phyloP scores from a whole-genome alignment of 2,329 filamentous ascomycete genomes.

The Microdochium trichocladiopsis region DNA sequence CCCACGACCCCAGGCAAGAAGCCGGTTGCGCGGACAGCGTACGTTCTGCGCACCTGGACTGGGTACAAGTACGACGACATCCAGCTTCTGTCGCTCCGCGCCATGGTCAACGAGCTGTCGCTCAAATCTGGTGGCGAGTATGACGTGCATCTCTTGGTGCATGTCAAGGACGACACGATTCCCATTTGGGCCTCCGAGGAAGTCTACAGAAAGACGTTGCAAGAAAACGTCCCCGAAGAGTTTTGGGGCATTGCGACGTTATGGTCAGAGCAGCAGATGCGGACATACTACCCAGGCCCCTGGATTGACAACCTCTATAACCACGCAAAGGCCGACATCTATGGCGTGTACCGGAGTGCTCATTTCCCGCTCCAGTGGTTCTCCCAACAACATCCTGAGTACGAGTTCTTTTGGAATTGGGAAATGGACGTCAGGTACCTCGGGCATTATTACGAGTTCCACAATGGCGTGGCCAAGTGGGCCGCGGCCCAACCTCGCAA shows the following conservation, averaged over 20 bases:
- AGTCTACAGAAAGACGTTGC: slow-evolving; percentile 42
- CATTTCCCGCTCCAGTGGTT: slow-evolving; percentile 39
- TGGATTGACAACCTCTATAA: slow-evolving; percentile 45
- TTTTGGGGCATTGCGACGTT: slow-evolving; percentile 62
- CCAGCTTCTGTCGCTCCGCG: slow-evolving; percentile 57
- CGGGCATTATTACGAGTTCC: slow-evolving; percentile 46
- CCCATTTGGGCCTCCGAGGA: slow-evolving; percentile 20
- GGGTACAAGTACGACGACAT: slow-evolving; percentile 58
- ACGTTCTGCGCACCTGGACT: slow-evolving; percentile 60
- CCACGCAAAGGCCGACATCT: slow-evolving; percentile 33
- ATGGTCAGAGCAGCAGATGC: slow-evolving; percentile 63
- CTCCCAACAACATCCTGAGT: slow-evolving; percentile 34
- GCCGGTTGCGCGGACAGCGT: slow-evolving; percentile 40
- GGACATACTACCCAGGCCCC: slow-evolving; percentile 51
- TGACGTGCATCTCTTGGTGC: slow-evolving; percentile 43
- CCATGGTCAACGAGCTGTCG: slow-evolving; percentile 58
- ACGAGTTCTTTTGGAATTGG: slow-evolving; percentile 40
- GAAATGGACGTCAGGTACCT: slow-evolving; percentile 38
- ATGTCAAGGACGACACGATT: slow-evolving; percentile 37
- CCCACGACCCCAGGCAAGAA: slow-evolving; percentile 8
- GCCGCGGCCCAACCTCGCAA: slow-evolving; percentile 51
- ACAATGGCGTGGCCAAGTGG: slow-evolving; percentile 46
- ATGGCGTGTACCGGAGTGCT: slow-evolving; percentile 42
- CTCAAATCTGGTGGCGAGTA: slow-evolving; percentile 61
- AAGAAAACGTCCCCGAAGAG: slow-evolving; percentile 50